Evolutionary conservation across 768 basidiomycete species (phyloP).

Genomic region (Lenzites betulinus): DNA sequence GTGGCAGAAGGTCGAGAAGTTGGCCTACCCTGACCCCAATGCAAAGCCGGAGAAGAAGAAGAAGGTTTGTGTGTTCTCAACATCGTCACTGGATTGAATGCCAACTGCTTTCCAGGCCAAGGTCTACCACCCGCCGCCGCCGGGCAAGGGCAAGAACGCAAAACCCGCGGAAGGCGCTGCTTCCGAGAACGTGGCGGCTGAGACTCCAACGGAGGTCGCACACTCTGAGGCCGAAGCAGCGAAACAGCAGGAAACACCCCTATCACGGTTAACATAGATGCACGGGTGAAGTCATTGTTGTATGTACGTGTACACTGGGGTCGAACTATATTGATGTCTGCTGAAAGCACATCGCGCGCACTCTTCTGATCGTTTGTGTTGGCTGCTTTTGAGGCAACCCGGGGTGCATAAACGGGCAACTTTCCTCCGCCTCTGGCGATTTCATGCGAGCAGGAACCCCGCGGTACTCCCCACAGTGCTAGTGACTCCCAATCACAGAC

Average conservation of each 20-base stretch:
- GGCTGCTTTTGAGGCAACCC: too few species aligned
- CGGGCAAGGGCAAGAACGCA: conserved; percentile 71
- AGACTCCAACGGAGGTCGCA: not conserved
- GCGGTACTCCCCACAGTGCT: too few species aligned
- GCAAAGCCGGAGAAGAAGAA: conserved; percentile 63
- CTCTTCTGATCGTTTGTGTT: too few species aligned
- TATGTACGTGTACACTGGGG: too few species aligned
- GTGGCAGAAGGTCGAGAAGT: conserved; percentile 73
- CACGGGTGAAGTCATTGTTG: not conserved
- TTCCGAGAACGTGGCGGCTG: conserved; percentile 4
- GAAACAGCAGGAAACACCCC: conserved; percentile 8
- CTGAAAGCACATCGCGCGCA: too few species aligned
- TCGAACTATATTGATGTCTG: too few species aligned
- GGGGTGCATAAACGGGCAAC: too few species aligned
- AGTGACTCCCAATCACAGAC: too few species aligned
- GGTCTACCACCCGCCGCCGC: conserved; percentile 82
- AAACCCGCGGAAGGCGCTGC: conserved; percentile 29
- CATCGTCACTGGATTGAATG: not conserved
- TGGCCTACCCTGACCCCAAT: conserved; percentile 84
- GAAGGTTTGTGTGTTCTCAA: conserved; percentile 33
- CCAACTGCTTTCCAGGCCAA: conserved; percentile 54
- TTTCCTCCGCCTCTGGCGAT: too few species aligned
- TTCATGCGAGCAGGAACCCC: too few species aligned
- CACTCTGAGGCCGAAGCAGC: conserved; percentile 8
- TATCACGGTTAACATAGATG: not conserved